Conservation (phyloP, 305 asterid genomes). For the Striga hermonthica region DNA sequence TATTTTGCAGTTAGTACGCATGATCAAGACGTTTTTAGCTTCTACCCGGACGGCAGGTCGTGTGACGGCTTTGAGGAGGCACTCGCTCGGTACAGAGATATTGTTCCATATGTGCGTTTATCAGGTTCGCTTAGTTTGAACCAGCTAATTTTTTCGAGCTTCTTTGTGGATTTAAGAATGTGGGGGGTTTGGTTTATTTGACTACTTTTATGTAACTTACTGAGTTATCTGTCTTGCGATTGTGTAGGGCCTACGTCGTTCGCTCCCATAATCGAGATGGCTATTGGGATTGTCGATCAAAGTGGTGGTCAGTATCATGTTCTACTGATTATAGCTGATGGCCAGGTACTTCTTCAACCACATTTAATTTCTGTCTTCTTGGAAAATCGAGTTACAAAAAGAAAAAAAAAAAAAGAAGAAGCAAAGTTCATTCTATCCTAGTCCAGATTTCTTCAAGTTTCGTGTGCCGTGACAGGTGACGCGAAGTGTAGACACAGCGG, state of each 20-base stretch:
- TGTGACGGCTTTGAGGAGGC: slow-evolving; percentile 63
- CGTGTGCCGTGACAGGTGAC: slow-evolving; percentile 40
- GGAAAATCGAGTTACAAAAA: neutral
- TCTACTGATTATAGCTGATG: slow-evolving; percentile 61
- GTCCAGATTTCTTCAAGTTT: neutral
- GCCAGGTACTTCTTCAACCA: slow-evolving; percentile 40
- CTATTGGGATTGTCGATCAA: slow-evolving; percentile 47
- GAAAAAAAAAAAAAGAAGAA: neutral
- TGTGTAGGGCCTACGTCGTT: slow-evolving; percentile 55
- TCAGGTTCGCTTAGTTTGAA: slow-evolving; percentile 37
- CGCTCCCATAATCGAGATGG: slow-evolving; percentile 55
- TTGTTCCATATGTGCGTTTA: slow-evolving; percentile 42
- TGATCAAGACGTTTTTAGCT: slow-evolving; percentile 47
- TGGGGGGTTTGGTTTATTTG: neutral
- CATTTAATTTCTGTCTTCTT: neutral
- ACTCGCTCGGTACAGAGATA: slow-evolving; percentile 48
- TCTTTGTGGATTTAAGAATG: neutral
- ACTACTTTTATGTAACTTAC: neutral
- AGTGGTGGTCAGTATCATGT: slow-evolving; percentile 61
- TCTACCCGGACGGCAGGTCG: slow-evolving; percentile 36
- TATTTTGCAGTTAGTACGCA: slow-evolving; percentile 45
- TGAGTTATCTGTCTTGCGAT: neutral
- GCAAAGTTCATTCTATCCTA: neutral
- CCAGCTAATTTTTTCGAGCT: neutral
- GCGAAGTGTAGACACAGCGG: slow-evolving; percentile 41